Evolutionary conservation across 495 filamentous ascomycete genomes (phyloP), one percentile per base, ranked within the genome.

Genomic region (Annulohypoxylon nitens): DNA sequence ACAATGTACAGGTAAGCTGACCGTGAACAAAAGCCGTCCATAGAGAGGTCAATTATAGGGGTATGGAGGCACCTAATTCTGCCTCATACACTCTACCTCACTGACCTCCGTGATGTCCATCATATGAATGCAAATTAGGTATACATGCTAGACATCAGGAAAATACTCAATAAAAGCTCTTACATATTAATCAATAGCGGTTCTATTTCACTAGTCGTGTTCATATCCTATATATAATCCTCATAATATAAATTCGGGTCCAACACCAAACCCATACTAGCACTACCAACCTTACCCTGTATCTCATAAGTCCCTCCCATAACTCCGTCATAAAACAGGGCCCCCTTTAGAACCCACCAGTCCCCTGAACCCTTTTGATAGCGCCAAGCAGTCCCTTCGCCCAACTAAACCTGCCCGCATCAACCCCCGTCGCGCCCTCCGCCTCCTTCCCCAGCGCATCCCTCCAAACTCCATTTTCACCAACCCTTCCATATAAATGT

Each of bases 301-400:
- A 51, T 18, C 47, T 26, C 26, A 36, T 23, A 30, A 20, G 48
- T 4, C 53, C 8, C 6, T n/a, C 36, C 61, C 59, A 16, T 9
- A 51, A 48, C 25, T 11, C 41, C 12, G 8, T 14, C 26, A 41
- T 36, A 23, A 11, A 43, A n/a, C 7, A 33, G 41, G 5, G 6
- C 34, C 39, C 30, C 41, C 64, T 55, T 75, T 64, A 86, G 74
- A 91, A 90, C 1, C 88, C 90, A 3, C 90, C 89, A 4, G 79
- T 84, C 2, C 90, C 90, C 67, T 87, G 81, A 2, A 91, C 87
- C 66, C 90, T 80, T 70, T 89, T 86, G 0, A 92, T 82, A 2
- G 89, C 88, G 3, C 90, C 91, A 26, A 89, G 76, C 18, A 88
- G 58, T 0, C 90, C 91, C 82, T 85, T 90, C 1, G 84, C 84